Evolutionary conservation across 768 basidiomycete genomes (phyloP), one percentile per base, ranked within the genome.

Genomic region (Podaxis rugospora): DNA sequence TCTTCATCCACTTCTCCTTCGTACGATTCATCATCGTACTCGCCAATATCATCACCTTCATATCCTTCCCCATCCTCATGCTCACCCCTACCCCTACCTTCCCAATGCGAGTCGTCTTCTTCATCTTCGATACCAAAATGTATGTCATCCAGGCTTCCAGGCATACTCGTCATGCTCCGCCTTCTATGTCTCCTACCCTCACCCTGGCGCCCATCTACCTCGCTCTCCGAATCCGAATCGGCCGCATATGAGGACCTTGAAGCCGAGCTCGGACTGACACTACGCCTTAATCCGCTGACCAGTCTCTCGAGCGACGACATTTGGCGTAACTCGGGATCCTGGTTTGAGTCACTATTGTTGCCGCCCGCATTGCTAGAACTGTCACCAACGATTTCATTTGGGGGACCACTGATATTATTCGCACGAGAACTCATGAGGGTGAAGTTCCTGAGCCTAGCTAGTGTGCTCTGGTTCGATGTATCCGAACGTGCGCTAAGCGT

Each of bases 401-500:
- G 52, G 37, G 52, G 52, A 49, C 52, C 44, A 16, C 28, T 61
- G 27, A 61, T 35, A 35, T 52, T 61, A 47, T 55, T 61, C 5
- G 59, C 44, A 37, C 59, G 59, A 37, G 59, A 61, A 11, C 85
- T 78, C n/a, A 83, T 83, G n/a, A 92, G 78, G 71, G 89, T 87
- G 76, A 92, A 86, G 71, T 93, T 85, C 61, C 92, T 75, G 25
- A 97, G 71, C 6, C 92, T 84, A 6, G 89, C 84, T 11, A 93
- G 76, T 0, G 92, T 77, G 66, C 86, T 88, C 65, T 84, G 84
- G 63, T 85, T 83, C 1, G 91, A 92, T 3, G 85, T 85, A 67
- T 98, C 96, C 1, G 95, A 98, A 1, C 93, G 86, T 2, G 96
- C 97, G 59, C 93, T 95, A 37, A 99, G 81, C 0, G 96, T 90